Evolutionary conservation across 495 filamentous ascomycete genomes (phyloP).

Genomic region (Aspergillus egyptiacus): DNA sequence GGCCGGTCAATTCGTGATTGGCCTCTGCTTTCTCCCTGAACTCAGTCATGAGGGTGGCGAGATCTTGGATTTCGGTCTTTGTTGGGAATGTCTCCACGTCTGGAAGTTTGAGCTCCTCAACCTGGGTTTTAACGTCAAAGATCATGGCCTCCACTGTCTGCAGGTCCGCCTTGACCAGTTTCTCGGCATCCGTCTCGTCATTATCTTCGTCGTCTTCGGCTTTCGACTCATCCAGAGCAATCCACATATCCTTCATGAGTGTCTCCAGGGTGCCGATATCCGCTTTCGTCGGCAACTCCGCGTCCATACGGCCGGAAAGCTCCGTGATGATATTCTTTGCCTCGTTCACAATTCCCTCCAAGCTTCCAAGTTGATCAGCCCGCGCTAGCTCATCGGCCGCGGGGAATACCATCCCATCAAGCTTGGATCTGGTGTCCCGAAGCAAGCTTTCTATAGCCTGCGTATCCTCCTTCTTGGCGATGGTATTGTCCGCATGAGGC

Average conservation of each 20-base stretch:
- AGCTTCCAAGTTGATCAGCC: slow-evolving; percentile 67
- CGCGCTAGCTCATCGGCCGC: slow-evolving; percentile 53
- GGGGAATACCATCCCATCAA: slow-evolving; percentile 71
- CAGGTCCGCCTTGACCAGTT: slow-evolving; percentile 69
- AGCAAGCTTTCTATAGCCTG: slow-evolving; percentile 85
- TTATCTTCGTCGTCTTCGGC: slow-evolving; percentile 49
- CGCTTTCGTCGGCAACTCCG: slow-evolving; percentile 61
- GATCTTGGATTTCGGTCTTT: slow-evolving; percentile 55
- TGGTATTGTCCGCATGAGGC: slow-evolving; percentile 31
- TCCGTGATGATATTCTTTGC: slow-evolving; percentile 63
- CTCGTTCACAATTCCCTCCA: slow-evolving; percentile 65
- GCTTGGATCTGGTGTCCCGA: slow-evolving; percentile 71
- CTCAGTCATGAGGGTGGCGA: slow-evolving; percentile 62
- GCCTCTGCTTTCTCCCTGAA: slow-evolving; percentile 63
- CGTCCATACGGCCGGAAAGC: slow-evolving; percentile 51
- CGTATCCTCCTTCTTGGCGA: slow-evolving; percentile 65
- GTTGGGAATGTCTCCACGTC: slow-evolving; percentile 58
- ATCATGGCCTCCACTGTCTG: slow-evolving; percentile 72
- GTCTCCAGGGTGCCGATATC: slow-evolving; percentile 71
- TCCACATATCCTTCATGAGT: slow-evolving; percentile 67
- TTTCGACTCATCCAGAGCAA: slow-evolving; percentile 71
- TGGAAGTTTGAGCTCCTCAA: slow-evolving; percentile 63
- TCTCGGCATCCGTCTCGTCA: slow-evolving; percentile 54
- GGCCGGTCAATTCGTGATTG: slow-evolving; percentile 66
- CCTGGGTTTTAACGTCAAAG: slow-evolving; percentile 68